phyloP scores from a whole-genome alignment of 2,329 filamentous ascomycete genomes.

The Metarhizium rileyi region DNA sequence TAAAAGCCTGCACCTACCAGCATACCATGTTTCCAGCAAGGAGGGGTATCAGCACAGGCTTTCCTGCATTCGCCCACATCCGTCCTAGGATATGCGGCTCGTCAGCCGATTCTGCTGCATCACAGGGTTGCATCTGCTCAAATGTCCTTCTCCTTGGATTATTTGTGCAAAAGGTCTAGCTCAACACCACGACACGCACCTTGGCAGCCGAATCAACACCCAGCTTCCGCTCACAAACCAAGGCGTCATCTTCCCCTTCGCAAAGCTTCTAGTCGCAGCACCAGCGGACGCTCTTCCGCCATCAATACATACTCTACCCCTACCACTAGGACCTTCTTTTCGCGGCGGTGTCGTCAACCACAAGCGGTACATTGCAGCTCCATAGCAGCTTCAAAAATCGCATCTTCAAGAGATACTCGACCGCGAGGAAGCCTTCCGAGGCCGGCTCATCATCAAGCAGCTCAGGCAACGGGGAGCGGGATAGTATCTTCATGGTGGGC shows the following conservation, averaged over 20 bases:
- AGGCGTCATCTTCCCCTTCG: not conserved
- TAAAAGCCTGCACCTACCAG: too few species aligned
- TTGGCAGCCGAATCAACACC: not conserved
- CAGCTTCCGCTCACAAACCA: slow-evolving; percentile 1
- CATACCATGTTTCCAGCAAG: too few species aligned
- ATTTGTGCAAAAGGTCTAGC: too few species aligned
- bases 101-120: too few species aligned
- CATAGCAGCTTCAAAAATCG: too few species aligned
- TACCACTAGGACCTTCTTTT: not conserved
- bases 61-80: too few species aligned
- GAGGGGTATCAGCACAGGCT: too few species aligned
- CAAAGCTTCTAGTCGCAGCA: not conserved
- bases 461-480: not conserved
- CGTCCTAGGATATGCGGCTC: too few species aligned
- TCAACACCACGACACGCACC: not conserved
- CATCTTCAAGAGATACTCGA: not conserved
- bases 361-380: slow-evolving; percentile 2
- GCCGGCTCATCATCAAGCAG: not conserved
- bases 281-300: not conserved
- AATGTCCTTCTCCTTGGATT: too few species aligned
- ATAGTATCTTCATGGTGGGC: not conserved
- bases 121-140: too few species aligned
- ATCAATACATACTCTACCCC: not conserved
- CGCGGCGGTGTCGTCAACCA: not conserved
- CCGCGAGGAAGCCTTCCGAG: not conserved